Evolutionary conservation across 2,329 filamentous ascomycete genomes (phyloP), one percentile per base, ranked within the genome.

Genomic region (Colletotrichum lindemuthianum): DNA sequence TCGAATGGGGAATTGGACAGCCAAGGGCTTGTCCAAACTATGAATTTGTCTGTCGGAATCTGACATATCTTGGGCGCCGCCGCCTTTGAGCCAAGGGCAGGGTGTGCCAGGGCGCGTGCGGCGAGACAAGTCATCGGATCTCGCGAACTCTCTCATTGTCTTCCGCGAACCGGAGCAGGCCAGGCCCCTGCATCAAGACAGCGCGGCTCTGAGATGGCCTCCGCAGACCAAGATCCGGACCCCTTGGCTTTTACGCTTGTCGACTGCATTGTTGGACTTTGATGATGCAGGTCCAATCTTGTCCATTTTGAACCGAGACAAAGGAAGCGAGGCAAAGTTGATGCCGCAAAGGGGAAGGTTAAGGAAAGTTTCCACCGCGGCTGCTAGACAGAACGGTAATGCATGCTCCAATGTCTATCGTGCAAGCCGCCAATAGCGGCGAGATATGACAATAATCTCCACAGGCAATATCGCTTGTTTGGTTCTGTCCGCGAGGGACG

Each of bases 401-500:
- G 49, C 56, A 54, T 54, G 13, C 37, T 6, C 55, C 54, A 48
- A 41, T 45, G 47, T 34, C 51, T 36, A 47, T 52, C 36, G 60
- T 63, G 60, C 55, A 63, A 56, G 43, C 32, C 37, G 50, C 16
- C 33, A 56, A 36, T 15, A 33, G 43, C 54, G 49, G 49, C 48
- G 60, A 59, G 60, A 55, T 37, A 41, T 54, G 43, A 47, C 59
- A 56, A 56, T 39, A 61, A 66, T 67, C 65, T 61, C 65, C 65
- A 67, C 65, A 61, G 36, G 55, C 56, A 67, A 67, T 67, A 61
- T 67, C 65, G 65, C 65, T 67, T 67, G 51, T 52, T 50, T 61
- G 48, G 39, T 16, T 45, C 51, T 47, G 32, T 58, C 54, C 48
- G 41, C 34, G 9, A 40, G 36, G 32, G 15, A 50, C 43, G 13